Percentiles rank a stretch among this genome's conserved stretches.
Evolutionary conservation across 805 yeast genomes (phyloP).

Genomic region (Spathaspora girioi): DNA sequence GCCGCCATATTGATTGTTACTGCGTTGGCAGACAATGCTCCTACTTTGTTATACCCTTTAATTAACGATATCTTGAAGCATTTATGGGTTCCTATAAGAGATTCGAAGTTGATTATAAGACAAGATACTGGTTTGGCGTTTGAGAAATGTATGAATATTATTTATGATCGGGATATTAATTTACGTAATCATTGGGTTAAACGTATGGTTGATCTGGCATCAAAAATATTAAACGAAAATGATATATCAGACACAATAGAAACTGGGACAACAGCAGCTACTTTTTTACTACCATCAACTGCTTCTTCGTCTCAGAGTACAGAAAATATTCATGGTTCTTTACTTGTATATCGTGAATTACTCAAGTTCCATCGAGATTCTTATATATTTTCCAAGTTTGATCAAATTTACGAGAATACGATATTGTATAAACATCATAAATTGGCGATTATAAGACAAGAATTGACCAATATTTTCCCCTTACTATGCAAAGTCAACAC

Average conservation of each 20-base stretch:
- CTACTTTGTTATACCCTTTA: conserved; percentile 75
- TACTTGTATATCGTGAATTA: conserved; percentile 78
- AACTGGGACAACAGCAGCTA: conserved; percentile 12
- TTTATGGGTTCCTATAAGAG: conserved; percentile 85
- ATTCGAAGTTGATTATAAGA: conserved; percentile 69
- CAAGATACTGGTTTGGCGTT: conserved; percentile 81
- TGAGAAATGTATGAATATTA: conserved; percentile 71
- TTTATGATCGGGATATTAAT: conserved; percentile 72
- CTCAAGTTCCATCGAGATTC: conserved; percentile 65
- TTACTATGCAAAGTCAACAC: conserved; percentile 76
- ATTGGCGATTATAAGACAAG: conserved; percentile 70
- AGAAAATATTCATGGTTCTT: conserved; percentile 83
- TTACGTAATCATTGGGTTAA: conserved; percentile 74
- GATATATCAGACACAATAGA: conserved; percentile 10
- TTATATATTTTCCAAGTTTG: conserved; percentile 67
- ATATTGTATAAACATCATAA: conserved; percentile 75
- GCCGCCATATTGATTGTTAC: conserved; percentile 84
- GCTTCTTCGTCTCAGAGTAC: conserved; percentile 22
- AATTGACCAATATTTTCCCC: conserved; percentile 82
- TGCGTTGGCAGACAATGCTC: conserved; percentile 82
- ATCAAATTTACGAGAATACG: conserved; percentile 72
- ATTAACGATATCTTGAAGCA: conserved; percentile 75
- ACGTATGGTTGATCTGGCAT: conserved; percentile 64
- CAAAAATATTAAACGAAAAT: conserved; percentile 48
- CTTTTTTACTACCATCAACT: conserved; percentile 15